Evolutionary conservation across 1,139 yeast genomes (phyloP).

Genomic region (Pneumocystis wakefieldiae): DNA sequence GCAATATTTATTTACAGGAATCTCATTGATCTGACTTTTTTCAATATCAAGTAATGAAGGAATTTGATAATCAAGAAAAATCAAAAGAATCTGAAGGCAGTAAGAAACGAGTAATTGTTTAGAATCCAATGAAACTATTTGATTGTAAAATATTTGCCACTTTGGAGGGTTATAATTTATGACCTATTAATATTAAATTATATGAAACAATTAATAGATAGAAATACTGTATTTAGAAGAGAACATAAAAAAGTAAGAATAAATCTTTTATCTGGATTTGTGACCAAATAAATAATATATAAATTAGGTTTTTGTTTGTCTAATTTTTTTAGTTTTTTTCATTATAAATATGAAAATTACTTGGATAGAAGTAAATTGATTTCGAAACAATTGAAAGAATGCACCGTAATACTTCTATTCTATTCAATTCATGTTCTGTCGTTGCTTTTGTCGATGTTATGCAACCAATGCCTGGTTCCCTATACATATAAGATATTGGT

Average conservation of each 20-base stretch:
- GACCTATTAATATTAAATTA: conserved; percentile 8
- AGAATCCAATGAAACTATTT: conserved; percentile 30
- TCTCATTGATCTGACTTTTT: conserved; percentile 2
- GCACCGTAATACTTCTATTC: conserved; percentile 52
- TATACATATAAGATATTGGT: conserved; percentile 24
- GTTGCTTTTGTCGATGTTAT: conserved; percentile 31
- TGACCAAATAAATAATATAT: conserved; percentile 44
- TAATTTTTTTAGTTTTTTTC: neutral
- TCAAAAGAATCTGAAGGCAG: conserved; percentile 46
- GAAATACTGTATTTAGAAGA: conserved; percentile 37
- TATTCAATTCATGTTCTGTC: conserved; percentile 41
- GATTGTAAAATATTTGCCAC: conserved; percentile 30
- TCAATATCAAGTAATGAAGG: conserved; percentile 25
- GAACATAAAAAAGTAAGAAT: conserved; percentile 49
- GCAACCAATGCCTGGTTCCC: conserved; percentile 72
- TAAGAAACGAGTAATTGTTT: conserved; percentile 41
- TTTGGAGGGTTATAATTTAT: conserved; percentile 19
- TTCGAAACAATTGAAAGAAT: conserved; percentile 50
- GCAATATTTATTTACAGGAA: conserved; percentile 14
- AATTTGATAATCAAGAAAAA: conserved; percentile 50
- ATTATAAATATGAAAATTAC: conserved; percentile 25
- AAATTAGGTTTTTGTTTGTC: neutral
- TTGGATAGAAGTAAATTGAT: conserved; percentile 39
- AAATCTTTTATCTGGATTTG: conserved; percentile 37
- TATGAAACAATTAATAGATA: neutral